Conservation (phyloP, 805 yeast species). For the Priceomyces castillae region DNA sequence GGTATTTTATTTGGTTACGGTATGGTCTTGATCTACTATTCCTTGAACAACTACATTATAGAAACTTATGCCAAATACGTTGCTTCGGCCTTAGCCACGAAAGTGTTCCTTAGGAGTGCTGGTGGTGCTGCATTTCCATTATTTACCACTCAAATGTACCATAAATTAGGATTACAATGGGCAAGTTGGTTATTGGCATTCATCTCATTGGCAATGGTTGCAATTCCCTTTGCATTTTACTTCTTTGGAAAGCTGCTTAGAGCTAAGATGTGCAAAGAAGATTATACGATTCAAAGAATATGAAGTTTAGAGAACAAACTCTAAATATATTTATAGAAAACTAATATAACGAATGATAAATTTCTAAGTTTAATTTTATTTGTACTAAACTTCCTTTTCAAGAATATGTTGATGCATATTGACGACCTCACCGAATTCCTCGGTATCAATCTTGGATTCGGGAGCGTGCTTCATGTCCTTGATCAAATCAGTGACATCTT, state of each 20-base stretch:
- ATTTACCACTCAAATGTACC: slow-evolving; percentile 79
- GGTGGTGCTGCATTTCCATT: slow-evolving; percentile 88
- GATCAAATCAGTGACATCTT: slow-evolving; percentile 47
- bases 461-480: slow-evolving; percentile 51
- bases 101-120: slow-evolving; percentile 74
- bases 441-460: background rate
- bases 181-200: slow-evolving; percentile 78
- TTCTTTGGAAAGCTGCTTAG: slow-evolving; percentile 64
- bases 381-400: background rate
- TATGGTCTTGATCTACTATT: slow-evolving; percentile 58
- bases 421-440: background rate
- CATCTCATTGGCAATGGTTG: slow-evolving; percentile 72
- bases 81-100: slow-evolving; percentile 78
- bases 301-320: background rate
- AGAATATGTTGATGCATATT: slow-evolving; percentile 1
- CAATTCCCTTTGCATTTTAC: slow-evolving; percentile 69
- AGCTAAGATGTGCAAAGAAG: slow-evolving; percentile 63
- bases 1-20: slow-evolving; percentile 62
- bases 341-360: background rate
- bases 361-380: too few species aligned
- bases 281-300: slow-evolving; percentile 34
- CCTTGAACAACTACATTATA: slow-evolving; percentile 76
- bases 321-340: slow-evolving; percentile 2
- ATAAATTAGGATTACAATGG: slow-evolving; percentile 72
- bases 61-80: slow-evolving; percentile 85